A percentile compares a stretch with the other conserved stretches of the same genome.
These are phyloP conservation scores for Dactylellina drechsleri DNA, from an alignment of 2,329 filamentous ascomycete species.

Conservation along the genomic window DNA sequence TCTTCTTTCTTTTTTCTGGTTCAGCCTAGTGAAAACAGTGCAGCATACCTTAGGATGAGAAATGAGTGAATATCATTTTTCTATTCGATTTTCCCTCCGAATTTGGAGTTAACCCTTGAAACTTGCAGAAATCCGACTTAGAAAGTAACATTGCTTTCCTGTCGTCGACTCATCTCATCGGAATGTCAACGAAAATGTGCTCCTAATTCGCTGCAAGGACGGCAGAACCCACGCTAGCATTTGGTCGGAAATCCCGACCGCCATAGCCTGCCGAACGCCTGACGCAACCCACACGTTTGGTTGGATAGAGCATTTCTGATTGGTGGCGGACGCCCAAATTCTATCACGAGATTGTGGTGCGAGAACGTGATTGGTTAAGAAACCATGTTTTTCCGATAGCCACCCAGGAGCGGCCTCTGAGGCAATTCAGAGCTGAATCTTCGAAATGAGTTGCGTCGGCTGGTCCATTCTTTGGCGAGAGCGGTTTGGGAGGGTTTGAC, in stretches of 20 bases:
- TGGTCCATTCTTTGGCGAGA: slow-evolving; percentile 20
- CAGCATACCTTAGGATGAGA: too few species aligned
- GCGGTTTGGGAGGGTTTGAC: neutral
- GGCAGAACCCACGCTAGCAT: neutral
- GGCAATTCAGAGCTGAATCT: slow-evolving; percentile 49
- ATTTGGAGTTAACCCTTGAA: too few species aligned
- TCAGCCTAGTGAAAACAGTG: too few species aligned
- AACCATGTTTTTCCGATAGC: slow-evolving; percentile 35
- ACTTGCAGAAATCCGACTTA: too few species aligned
- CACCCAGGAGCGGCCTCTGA: slow-evolving; percentile 21
- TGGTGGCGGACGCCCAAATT: slow-evolving; percentile 14
- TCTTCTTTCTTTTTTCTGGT: too few species aligned
- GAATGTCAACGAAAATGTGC: too few species aligned
- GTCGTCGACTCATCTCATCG: too few species aligned
- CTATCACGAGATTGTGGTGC: slow-evolving; percentile 53
- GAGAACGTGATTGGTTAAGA: slow-evolving; percentile 42
- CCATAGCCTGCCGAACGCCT: slow-evolving; percentile 17
- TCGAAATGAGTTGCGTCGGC: slow-evolving; percentile 12
- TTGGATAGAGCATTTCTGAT: neutral
- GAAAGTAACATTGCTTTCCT: too few species aligned
- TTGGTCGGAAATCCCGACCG: slow-evolving; percentile 31
- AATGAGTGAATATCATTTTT: too few species aligned
- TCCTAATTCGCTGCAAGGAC: too few species aligned
- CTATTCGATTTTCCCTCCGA: too few species aligned
- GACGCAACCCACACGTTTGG: slow-evolving; percentile 19